Evolutionary conservation across 2,329 filamentous ascomycete genomes (phyloP).

Genomic region (Cercospora brassicicola): DNA sequence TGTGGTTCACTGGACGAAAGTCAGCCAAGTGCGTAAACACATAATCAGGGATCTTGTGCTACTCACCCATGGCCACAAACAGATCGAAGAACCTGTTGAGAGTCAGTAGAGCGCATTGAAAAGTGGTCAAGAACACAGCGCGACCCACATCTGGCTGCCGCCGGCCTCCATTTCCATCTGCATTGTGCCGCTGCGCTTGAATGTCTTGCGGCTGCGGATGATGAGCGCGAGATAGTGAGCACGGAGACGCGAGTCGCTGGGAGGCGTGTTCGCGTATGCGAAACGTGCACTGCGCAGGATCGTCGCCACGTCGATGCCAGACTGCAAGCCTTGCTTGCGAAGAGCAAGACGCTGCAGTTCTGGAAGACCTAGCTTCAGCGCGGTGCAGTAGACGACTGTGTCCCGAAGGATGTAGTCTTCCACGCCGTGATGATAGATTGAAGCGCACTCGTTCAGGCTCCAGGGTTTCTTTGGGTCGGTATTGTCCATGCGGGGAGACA

Average conservation of each 20-base stretch:
- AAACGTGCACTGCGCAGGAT: conserved; percentile 92
- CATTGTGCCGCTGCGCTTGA: conserved; percentile 98
- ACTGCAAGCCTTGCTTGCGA: conserved; percentile 91
- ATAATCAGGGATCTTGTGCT: not conserved
- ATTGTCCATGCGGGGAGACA: conserved; percentile 52
- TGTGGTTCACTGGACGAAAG: conserved; percentile 64
- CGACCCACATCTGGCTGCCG: conserved; percentile 64
- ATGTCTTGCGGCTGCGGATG: conserved; percentile 94
- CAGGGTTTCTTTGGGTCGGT: conserved; percentile 39
- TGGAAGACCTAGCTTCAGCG: conserved; percentile 85
- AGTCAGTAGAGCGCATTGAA: not conserved
- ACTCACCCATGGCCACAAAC: conserved; percentile 67
- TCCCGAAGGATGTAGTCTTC: conserved; percentile 81
- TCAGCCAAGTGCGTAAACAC: not conserved
- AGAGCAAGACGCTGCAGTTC: conserved; percentile 88
- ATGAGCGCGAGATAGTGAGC: conserved; percentile 97
- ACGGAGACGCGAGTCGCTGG: conserved; percentile 87
- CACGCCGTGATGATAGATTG: conserved; percentile 72
- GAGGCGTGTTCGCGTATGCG: conserved; percentile 91
- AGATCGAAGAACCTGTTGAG: conserved; percentile 75
- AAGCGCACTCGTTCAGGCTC: conserved; percentile 65
- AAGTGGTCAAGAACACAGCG: not conserved
- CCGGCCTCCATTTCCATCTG: conserved; percentile 97
- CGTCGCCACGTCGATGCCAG: conserved; percentile 85
- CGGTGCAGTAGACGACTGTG: conserved; percentile 91